phyloP scores from a whole-genome alignment of 2,329 filamentous ascomycete species.

The Teratosphaeria epicoccoides region DNA sequence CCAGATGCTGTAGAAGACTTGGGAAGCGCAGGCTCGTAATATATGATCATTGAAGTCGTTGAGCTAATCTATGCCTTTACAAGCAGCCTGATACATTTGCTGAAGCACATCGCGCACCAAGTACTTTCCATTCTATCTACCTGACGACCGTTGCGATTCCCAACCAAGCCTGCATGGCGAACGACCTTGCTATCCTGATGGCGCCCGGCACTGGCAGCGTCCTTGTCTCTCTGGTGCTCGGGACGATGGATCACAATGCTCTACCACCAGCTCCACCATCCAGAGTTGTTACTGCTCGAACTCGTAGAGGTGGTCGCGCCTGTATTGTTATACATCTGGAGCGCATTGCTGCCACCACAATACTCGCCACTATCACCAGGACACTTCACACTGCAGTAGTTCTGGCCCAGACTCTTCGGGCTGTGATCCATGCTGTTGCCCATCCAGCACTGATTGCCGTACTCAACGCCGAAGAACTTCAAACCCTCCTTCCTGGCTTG shows the following conservation, averaged over 20 bases:
- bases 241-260: no score
- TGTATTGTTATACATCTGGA: slow-evolving; percentile 20
- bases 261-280: not conserved
- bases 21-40: slow-evolving; percentile 5
- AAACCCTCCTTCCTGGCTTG: slow-evolving; percentile 12
- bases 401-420: not conserved
- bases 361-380: slow-evolving; percentile 17
- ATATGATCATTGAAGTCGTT: not conserved
- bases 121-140: no score
- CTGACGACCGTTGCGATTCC: no score
- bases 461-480: slow-evolving; percentile 31
- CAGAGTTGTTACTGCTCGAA: not conserved
- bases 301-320: not conserved
- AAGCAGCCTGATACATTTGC: not conserved
- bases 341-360: slow-evolving; percentile 20
- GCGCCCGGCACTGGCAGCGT: no score
- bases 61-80: not conserved
- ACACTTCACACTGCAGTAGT: slow-evolving; percentile 22
- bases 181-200: no score
- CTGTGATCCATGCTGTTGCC: not conserved
- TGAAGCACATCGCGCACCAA: no score
- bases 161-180: no score
- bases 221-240: no score
- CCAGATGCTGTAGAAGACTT: slow-evolving; percentile 53
- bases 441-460: slow-evolving; percentile 24